phyloP scores from a whole-genome alignment of 495 filamentous ascomycete genomes.

The Elasticomyces elasticus region DNA sequence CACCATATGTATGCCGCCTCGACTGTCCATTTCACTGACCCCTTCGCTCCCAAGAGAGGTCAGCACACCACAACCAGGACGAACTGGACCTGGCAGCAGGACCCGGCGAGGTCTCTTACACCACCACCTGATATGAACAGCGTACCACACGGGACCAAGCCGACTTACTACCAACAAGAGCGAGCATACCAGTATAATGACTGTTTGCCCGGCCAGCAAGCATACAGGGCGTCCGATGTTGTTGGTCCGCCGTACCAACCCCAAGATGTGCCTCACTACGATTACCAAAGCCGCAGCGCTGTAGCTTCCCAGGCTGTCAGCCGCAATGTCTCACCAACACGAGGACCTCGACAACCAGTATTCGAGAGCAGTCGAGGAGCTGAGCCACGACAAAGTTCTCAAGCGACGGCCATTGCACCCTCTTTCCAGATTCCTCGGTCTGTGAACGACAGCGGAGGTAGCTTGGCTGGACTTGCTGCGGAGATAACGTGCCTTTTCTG shows the following conservation, averaged over 20 bases:
- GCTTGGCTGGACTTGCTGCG: constrained; percentile 25
- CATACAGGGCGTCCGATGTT: not conserved
- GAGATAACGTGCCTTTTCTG: constrained; percentile 96
- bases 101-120: constrained; percentile 12
- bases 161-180: constrained; percentile 15
- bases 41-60: constrained; percentile 6
- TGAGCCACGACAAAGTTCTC: constrained; percentile 3
- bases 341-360: constrained; percentile 4
- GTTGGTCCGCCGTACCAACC: constrained; percentile 1
- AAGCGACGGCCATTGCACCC: constrained; percentile 21
- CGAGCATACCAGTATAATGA: constrained; percentile 4
- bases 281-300: not conserved
- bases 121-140: constrained; percentile 22
- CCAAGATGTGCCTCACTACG: not conserved
- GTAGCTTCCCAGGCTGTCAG: constrained; percentile 1
- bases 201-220: not conserved
- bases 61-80: not conserved
- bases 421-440: constrained; percentile 25
- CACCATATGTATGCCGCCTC: constrained; percentile 17
- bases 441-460: constrained; percentile 25
- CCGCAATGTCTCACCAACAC: constrained; percentile 5
- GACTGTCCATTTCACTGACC: constrained; percentile 12
- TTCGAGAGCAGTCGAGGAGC: not conserved
- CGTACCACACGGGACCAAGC: not conserved
- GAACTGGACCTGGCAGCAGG: constrained; percentile 6